A percentile compares a stretch with the other conserved stretches of the same genome.
Conservation (phyloP, 2,329 filamentous ascomycete genomes). For the Erysiphe neolycopersici region DNA sequence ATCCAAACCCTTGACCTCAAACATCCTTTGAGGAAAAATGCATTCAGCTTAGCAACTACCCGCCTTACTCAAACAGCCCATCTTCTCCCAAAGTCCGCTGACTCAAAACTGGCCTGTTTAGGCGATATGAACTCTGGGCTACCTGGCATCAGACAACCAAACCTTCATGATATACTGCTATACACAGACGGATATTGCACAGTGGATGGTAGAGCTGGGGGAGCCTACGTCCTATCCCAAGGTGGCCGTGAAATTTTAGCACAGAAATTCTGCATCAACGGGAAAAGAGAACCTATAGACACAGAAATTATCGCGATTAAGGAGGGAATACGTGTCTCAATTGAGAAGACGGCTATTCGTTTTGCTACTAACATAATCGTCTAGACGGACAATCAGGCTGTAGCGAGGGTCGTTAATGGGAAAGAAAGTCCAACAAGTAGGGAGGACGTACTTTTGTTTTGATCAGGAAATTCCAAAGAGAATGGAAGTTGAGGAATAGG, state of each 20-base stretch:
- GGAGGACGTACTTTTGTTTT: not conserved
- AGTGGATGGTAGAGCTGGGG: not conserved
- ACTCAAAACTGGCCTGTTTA: too few species aligned
- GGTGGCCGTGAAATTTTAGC: not conserved
- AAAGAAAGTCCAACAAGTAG: not conserved
- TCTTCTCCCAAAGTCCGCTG: not conserved
- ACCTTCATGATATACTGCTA: too few species aligned
- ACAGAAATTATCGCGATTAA: not conserved
- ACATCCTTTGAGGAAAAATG: too few species aligned
- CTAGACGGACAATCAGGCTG: not conserved
- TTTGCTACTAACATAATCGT: not conserved
- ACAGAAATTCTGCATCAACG: not conserved
- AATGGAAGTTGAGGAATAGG: not conserved
- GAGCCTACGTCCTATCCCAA: not conserved
- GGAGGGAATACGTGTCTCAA: not conserved
- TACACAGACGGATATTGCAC: not conserved
- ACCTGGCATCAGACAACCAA: too few species aligned
- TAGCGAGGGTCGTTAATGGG: not conserved
- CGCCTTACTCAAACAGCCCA: not conserved
- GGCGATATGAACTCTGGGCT: too few species aligned
- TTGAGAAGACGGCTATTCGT: not conserved
- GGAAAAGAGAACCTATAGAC: too few species aligned
- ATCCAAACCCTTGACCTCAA: not conserved
- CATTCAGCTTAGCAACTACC: not conserved
- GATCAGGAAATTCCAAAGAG: not conserved